These are phyloP conservation scores for Typha latifolia DNA, from an alignment of 176 grass and related monocot species.

Conservation along the genomic window DNA sequence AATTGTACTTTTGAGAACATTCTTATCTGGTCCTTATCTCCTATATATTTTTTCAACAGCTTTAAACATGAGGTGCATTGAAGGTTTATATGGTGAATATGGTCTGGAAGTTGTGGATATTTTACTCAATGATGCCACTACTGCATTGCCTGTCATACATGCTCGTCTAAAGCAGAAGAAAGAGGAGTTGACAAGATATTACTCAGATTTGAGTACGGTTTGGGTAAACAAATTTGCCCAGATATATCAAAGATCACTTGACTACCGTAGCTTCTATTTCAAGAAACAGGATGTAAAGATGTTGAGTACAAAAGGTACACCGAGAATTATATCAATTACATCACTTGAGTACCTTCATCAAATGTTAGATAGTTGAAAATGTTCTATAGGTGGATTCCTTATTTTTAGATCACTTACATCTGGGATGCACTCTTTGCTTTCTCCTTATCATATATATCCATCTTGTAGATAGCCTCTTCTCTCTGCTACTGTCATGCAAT, in stretches of 20 bases:
- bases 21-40: neutral
- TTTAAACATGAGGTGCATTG: conserved; percentile 39
- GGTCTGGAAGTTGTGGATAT: conserved; percentile 28
- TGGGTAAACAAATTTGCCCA: conserved; percentile 15
- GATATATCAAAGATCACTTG: conserved; percentile 36
- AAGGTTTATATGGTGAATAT: conserved; percentile 32
- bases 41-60: conserved; percentile 18
- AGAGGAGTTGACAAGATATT: conserved; percentile 5
- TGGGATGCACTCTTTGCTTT: too few relatives aligned
- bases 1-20: neutral
- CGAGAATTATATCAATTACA: too few relatives aligned
- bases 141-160: conserved; percentile 25
- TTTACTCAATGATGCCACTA: conserved; percentile 14
- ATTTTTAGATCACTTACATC: too few relatives aligned
- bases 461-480: too few relatives aligned
- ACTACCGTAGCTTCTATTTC: conserved; percentile 28
- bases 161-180: conserved; percentile 43
- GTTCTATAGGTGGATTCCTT: too few relatives aligned
- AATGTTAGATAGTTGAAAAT: too few relatives aligned
- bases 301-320: conserved; percentile 33
- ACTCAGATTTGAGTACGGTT: conserved; percentile 5
- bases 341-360: too few relatives aligned
- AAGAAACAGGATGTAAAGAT: conserved; percentile 35
- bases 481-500: too few relatives aligned
- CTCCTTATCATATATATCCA: too few relatives aligned